Percentiles rank a stretch among this genome's conserved stretches.
Evolutionary conservation across 2,329 filamentous ascomycete genomes (phyloP).

Genomic region (Pestalotiopsis sp.): DNA sequence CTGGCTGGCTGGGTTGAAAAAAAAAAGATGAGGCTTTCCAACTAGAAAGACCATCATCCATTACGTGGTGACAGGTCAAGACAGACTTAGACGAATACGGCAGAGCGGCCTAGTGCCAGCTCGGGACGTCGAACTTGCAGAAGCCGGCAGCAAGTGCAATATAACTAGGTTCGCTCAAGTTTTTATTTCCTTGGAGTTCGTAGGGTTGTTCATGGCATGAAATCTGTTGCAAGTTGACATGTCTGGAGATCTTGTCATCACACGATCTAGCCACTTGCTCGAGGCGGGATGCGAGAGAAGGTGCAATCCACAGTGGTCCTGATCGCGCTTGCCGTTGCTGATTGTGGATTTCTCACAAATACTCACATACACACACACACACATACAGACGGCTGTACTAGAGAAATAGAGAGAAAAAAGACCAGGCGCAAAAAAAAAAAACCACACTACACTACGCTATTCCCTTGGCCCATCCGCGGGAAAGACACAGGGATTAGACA

Average conservation of each 20-base stretch:
- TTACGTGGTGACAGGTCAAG: neutral
- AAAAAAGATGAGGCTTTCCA: neutral
- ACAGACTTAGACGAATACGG: constrained; percentile 1
- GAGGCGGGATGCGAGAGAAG: no score
- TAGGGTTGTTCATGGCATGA: neutral
- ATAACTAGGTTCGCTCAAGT: neutral
- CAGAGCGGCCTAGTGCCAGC: neutral
- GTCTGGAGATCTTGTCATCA: neutral
- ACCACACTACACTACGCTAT: neutral
- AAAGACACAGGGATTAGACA: constrained; percentile 8
- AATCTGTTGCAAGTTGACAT: neutral
- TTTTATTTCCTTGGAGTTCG: neutral
- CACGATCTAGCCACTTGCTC: no score
- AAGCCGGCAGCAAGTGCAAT: neutral
- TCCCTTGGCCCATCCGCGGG: neutral
- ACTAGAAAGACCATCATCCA: constrained; percentile 1
- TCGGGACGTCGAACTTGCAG: neutral
- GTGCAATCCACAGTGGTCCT: no score
- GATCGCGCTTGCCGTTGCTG: no score
- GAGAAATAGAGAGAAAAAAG: neutral
- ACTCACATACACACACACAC: neutral
- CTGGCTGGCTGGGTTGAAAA: neutral
- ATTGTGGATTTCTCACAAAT: no score
- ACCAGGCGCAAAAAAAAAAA: neutral
- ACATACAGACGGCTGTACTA: neutral